Percentiles rank a stretch among this genome's conserved stretches.
Evolutionary conservation across 306 rosid genomes (phyloP).

Genomic region (Glycyrrhiza uralensis): DNA sequence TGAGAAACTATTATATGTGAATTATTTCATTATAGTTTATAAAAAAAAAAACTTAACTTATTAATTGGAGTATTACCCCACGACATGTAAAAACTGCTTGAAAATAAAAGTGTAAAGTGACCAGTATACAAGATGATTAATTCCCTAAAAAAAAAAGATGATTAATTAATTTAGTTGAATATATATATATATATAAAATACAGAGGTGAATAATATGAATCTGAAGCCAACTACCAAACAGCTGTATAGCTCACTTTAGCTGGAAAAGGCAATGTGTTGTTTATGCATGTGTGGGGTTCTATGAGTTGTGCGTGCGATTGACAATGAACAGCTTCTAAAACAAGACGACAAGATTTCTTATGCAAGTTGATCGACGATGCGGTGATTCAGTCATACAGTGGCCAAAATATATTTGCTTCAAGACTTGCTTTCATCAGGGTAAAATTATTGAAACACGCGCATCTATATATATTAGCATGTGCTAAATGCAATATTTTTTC

Average conservation of each 20-base stretch:
- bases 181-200: not conserved
- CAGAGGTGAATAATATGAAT: conserved; percentile 11
- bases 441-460: not conserved
- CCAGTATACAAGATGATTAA: not conserved
- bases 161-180: too few relatives aligned
- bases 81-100: too few relatives aligned
- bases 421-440: not conserved
- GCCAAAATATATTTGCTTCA: not conserved
- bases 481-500: not conserved
- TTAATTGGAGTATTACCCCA: too few relatives aligned
- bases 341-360: conserved; percentile 29
- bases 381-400: not conserved
- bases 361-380: conserved; percentile 1
- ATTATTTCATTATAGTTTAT: not conserved
- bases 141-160: too few relatives aligned
- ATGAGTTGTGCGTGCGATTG: conserved; percentile 25
- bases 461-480: not conserved
- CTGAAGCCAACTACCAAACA: conserved; percentile 45
- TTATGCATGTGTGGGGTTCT: conserved; percentile 37
- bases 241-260: conserved; percentile 37
- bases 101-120: too few relatives aligned
- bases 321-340: conserved; percentile 10
- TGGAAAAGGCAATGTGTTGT: conserved; percentile 34
- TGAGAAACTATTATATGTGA: not conserved
- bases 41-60: too few relatives aligned